Evolutionary conservation across 2,329 filamentous ascomycete genomes (phyloP), one percentile per base, ranked within the genome.

Genomic region (Penicillium sp.): DNA sequence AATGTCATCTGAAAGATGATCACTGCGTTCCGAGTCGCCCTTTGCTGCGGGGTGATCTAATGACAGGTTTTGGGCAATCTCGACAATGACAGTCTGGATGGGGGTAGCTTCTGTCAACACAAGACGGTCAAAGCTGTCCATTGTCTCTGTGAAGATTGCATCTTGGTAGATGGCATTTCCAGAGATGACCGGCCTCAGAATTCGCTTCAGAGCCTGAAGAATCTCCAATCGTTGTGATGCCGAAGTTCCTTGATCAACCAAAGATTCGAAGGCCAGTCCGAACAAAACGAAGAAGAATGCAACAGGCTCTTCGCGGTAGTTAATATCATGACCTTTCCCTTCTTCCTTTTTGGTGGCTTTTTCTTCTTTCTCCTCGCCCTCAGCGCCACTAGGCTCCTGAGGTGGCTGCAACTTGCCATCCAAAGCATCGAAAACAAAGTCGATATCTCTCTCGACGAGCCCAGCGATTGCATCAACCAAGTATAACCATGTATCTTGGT

Each of bases 271-370:
- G 0, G 91, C 89, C 50, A 98, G 84, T 10, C 93, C 93, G 61
- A 97, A 98, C 0, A 98, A 78, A 13, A 98, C 91, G 62, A 98
- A 98, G 75, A 98, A 98, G 76, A 98, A 98, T 0, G 93, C 93
- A 1, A 97, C 88, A 0, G 93, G 93, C 66, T 98, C 93, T 63
- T 97, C 91, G 42, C 93, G 87, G 66, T 98, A 98, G 68, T 97
- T 97, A 72, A 98, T 97, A 57, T 91, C 87, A 43, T 83, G 77
- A 3, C 77, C 79, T 64, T 85, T 87, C 15, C 75, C 72, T 38
- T 78, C 54, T 3, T 64, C 55, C 13, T 43, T 42, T 28, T 55
- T 58, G 19, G 49, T 42, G 19, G 55, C 47, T 17, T 57, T 56
- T 13, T 61, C 52, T 26, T 54, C 55, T 2, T 68, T 62, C 15